Conservation (phyloP, 306 rosid genomes). For the Prunus armeniaca region DNA sequence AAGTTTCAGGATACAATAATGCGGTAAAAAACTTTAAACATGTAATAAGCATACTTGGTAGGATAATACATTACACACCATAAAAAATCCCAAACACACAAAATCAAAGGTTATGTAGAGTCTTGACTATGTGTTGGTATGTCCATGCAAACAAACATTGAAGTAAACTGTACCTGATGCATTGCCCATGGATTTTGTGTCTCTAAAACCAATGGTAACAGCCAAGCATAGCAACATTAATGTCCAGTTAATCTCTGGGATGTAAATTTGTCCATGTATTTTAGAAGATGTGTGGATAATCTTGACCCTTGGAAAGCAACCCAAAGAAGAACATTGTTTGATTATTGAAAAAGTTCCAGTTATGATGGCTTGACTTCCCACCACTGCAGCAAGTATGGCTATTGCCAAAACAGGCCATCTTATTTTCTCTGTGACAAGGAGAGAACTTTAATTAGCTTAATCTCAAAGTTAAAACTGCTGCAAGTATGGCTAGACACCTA, state of each 20-base stretch:
- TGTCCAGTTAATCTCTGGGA: slow-evolving; percentile 93
- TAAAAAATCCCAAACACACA: too few species aligned
- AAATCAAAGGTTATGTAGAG: not conserved
- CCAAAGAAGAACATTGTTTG: slow-evolving; percentile 84
- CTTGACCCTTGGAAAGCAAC: slow-evolving; percentile 90
- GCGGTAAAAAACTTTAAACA: not conserved
- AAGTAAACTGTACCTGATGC: slow-evolving; percentile 68
- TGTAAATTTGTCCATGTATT: slow-evolving; percentile 91
- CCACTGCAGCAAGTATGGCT: slow-evolving; percentile 95
- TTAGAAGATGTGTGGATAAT: slow-evolving; percentile 84
- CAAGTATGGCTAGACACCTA: slow-evolving; percentile 28
- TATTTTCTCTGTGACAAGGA: slow-evolving; percentile 47
- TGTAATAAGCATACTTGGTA: too few species aligned
- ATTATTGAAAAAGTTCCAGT: slow-evolving; percentile 95
- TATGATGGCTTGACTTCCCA: slow-evolving; percentile 96
- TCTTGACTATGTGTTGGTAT: not conserved
- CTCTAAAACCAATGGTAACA: slow-evolving; percentile 82
- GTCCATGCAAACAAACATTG: slow-evolving; percentile 5
- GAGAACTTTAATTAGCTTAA: slow-evolving; percentile 3
- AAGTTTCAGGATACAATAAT: slow-evolving; percentile 2
- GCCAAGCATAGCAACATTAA: slow-evolving; percentile 84
- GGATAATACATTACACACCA: not conserved
- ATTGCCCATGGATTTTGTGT: slow-evolving; percentile 96
- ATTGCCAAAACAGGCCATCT: slow-evolving; percentile 93
- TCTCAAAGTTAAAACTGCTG: not conserved